Percentiles rank a stretch among this genome's conserved stretches.
Evolutionary conservation across 2,329 filamentous ascomycete genomes (phyloP).

Genomic region (Neophaeococcomyces mojaviensis): DNA sequence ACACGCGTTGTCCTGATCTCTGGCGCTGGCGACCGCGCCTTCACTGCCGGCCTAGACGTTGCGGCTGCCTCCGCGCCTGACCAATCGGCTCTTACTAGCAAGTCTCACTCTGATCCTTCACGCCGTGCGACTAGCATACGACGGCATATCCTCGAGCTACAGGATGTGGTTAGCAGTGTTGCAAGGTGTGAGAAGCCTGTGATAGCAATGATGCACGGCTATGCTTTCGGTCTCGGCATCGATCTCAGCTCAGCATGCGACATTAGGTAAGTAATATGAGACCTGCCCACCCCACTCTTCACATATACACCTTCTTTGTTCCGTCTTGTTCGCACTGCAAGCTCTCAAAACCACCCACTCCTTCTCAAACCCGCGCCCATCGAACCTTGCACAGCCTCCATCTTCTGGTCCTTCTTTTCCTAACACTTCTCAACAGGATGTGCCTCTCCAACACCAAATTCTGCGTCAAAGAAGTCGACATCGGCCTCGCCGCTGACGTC

Average conservation of each 20-base stretch:
- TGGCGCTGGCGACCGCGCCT: conserved; percentile 73
- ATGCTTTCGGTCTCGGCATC: conserved; percentile 69
- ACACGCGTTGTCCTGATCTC: conserved; percentile 73
- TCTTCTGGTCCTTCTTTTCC: too few species aligned
- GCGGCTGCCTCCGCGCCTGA: conserved; percentile 55
- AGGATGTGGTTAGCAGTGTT: conserved; percentile 65
- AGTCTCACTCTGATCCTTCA: conserved; percentile 48
- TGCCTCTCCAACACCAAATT: conserved; percentile 32
- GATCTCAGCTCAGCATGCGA: conserved; percentile 47
- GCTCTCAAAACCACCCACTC: too few species aligned
- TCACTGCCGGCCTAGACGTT: conserved; percentile 77
- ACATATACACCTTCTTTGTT: too few species aligned
- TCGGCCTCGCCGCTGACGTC: conserved; percentile 43
- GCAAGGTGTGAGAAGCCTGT: conserved; percentile 91
- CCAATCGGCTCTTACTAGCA: conserved; percentile 31
- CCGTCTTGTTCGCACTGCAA: too few species aligned
- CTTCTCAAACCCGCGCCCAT: too few species aligned
- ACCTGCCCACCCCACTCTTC: too few species aligned
- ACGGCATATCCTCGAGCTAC: conserved; percentile 69
- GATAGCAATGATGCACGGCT: conserved; percentile 71
- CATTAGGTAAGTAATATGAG: too few species aligned
- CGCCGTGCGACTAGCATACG: conserved; percentile 57
- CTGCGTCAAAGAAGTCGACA: conserved; percentile 43
- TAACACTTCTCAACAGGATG: too few species aligned
- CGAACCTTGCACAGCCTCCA: too few species aligned